Percentiles rank a stretch among this genome's conserved stretches.
phyloP scores from a whole-genome alignment of 768 basidiomycete species.

The Lactarius deliciosus region DNA sequence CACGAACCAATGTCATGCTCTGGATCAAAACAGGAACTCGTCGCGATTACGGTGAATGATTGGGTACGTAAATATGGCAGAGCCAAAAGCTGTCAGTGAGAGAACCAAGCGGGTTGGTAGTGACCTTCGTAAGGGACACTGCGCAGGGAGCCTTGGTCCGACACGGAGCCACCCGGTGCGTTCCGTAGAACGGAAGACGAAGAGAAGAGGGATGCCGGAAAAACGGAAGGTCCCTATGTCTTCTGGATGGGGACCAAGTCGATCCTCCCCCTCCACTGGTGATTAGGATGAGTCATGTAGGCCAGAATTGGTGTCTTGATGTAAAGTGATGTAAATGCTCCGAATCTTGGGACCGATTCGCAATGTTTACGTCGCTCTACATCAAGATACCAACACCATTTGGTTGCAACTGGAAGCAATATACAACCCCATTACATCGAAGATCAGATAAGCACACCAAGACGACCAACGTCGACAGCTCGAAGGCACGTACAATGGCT shows the following conservation, averaged over 20 bases:
- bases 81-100: conserved; percentile 9
- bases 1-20: not conserved
- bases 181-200: not conserved
- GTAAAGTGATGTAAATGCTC: not conserved
- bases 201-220: not conserved
- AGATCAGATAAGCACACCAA: not conserved
- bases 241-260: no score
- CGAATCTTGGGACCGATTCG: not conserved
- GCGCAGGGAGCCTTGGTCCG: conserved; percentile 8
- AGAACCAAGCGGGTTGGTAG: conserved; percentile 14
- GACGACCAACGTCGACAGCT: not conserved
- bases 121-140: conserved; percentile 9
- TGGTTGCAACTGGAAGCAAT: not conserved
- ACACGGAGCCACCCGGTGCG: not conserved
- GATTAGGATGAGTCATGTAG: not conserved
- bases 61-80: conserved; percentile 15
- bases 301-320: not conserved
- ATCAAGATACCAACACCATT: not conserved
- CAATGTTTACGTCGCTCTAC: not conserved
- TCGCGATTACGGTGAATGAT: not conserved
- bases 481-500: not conserved
- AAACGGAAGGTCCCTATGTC: not conserved
- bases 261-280: not conserved
- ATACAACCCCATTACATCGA: not conserved
- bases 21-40: no score